phyloP scores from a whole-genome alignment of 257 asterid species.

The Primulina tabacum region DNA sequence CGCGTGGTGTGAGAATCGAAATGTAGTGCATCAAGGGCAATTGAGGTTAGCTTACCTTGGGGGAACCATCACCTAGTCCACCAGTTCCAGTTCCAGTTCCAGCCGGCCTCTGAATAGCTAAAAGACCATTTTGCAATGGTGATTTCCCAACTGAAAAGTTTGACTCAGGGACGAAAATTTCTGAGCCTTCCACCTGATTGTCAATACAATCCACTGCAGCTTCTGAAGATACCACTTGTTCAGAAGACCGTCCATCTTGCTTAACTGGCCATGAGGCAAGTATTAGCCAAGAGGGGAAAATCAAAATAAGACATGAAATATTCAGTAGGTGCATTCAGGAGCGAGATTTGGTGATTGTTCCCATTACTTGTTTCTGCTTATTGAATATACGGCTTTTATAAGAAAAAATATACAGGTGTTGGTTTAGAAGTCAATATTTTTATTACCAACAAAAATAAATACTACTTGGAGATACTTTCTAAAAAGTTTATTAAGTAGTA shows the following conservation, averaged over 20 bases:
- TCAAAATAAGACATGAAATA: slow-evolving; percentile 18
- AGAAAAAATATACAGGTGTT: no score
- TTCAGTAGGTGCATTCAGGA: neutral
- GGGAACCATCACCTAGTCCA: slow-evolving; percentile 94
- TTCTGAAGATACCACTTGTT: slow-evolving; percentile 34
- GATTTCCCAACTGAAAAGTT: slow-evolving; percentile 82
- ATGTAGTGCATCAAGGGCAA: slow-evolving; percentile 5
- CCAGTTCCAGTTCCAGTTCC: slow-evolving; percentile 52
- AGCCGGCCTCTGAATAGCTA: slow-evolving; percentile 43
- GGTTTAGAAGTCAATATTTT: no score
- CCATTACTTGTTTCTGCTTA: neutral
- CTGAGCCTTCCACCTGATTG: slow-evolving; percentile 45
- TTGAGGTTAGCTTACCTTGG: slow-evolving; percentile 56
- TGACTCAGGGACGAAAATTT: slow-evolving; percentile 48
- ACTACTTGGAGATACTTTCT: no score
- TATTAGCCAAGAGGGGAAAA: slow-evolving; percentile 23
- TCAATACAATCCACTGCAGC: slow-evolving; percentile 33
- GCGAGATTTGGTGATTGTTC: neutral
- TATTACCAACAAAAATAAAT: no score
- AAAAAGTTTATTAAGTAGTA: no score
- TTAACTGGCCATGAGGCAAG: slow-evolving; percentile 32
- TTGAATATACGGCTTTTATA: no score
- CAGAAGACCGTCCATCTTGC: slow-evolving; percentile 37
- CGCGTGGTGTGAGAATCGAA: neutral
- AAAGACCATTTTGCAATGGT: slow-evolving; percentile 57